These are phyloP conservation scores for Populus hybrid DNA, from an alignment of 441 rosid species.

Conservation along the genomic window DNA sequence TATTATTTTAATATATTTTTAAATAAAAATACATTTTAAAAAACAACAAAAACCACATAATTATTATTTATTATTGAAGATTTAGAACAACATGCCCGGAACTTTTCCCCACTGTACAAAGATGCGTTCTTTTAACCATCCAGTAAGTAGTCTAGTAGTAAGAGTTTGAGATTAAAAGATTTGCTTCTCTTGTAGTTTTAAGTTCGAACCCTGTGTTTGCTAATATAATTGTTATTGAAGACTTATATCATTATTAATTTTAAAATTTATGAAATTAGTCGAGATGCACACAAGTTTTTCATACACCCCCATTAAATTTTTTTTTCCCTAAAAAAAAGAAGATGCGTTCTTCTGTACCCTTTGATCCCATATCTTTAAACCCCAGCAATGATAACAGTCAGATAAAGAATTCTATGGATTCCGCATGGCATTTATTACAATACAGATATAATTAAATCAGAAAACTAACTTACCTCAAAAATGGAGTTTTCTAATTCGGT, in stretches of 20 bases:
- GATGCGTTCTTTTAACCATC: constrained; percentile 34
- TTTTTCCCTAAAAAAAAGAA: not conserved
- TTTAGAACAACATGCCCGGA: constrained; percentile 50
- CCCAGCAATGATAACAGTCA: not conserved
- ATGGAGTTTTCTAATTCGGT: constrained; percentile 25
- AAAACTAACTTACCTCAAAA: constrained; percentile 15
- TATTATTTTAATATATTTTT: not conserved
- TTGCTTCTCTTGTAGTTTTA: too few species aligned
- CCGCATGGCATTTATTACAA: not conserved
- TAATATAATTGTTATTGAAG: too few species aligned
- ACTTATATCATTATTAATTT: too few species aligned
- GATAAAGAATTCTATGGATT: not conserved
- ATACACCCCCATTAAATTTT: too few species aligned
- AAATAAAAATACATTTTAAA: not conserved
- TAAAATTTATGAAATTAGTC: too few species aligned
- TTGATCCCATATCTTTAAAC: constrained; percentile 64
- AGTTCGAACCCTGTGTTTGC: too few species aligned
- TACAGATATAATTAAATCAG: not conserved
- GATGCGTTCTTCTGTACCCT: constrained; percentile 53
- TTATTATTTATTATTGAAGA: too few species aligned
- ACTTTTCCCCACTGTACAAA: constrained; percentile 73
- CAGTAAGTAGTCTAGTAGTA: too few species aligned
- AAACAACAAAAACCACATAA: too few species aligned
- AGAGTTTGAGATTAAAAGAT: too few species aligned
- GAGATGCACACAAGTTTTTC: too few species aligned